Evolutionary conservation across 805 yeast genomes (phyloP), one percentile per base, ranked within the genome.

Genomic region (Starmerella bombi): DNA sequence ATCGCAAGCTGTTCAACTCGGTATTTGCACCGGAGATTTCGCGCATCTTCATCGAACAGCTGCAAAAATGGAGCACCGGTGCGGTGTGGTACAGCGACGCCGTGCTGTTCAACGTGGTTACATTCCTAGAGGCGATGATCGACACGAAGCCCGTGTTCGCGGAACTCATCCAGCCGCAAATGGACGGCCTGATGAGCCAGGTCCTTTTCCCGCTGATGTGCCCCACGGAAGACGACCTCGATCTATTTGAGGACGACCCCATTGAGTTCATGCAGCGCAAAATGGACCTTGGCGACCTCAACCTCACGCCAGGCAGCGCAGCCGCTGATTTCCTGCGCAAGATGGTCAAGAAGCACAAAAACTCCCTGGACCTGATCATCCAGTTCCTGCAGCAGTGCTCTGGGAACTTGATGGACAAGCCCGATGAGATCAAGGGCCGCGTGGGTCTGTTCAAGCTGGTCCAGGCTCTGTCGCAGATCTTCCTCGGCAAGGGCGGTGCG

Each of bases 231-330:
- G 75, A 70, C 5, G 73, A 75, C 16, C 63, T 83, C 41, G 93
- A 81, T 49, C 60, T 72, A 4, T 86, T 81, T 61, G 93, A 84
- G 46, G 75, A 71, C 46, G 95, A 86, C 52, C 95, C 95, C 3
- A 79, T 74, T 41, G 95, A 85, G 56, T 91, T 83, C 57, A 75
- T 88, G 41, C 81, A 83, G 58, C 66, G 76, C 38, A 71, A 71
- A 40, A 68, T 84, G 52, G 84, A 77, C 57, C 62, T 49, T 22
- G 67, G 70, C 54, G 73, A 78, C 50, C 91, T 80, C 39, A 60
- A 60, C 34, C 59, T 65, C 32, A 69, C 84, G 1, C 81, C 93
- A 5, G 93, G 84, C 56, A 65, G 73, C 34, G 93, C 94, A 1
- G 88, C 94, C 2, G 64, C 80, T 39, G 72, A 77, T 8, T 69